These are phyloP conservation scores for Spathaspora arborariae DNA, from an alignment of 805 yeast species.

Conservation along the genomic window DNA sequence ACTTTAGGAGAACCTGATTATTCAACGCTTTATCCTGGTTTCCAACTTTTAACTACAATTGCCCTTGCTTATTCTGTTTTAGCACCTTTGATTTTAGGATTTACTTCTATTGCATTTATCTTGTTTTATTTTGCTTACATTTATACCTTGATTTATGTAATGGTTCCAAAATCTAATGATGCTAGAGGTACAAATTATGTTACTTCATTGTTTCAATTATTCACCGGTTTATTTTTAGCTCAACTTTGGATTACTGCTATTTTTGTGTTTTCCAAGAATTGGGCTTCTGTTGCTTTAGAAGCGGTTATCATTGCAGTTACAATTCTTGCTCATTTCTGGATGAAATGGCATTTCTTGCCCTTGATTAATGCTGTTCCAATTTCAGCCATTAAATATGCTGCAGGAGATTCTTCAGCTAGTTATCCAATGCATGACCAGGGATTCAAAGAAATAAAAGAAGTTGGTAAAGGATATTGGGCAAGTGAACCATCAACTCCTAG, in stretches of 20 bases:
- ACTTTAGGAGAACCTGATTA: conserved; percentile 64
- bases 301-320: conserved; percentile 57
- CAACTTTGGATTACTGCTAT: conserved; percentile 67
- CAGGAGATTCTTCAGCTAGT: conserved; percentile 37
- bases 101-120: conserved; percentile 55
- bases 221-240: conserved; percentile 67
- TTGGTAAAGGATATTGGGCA: conserved; percentile 47
- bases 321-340: conserved; percentile 53
- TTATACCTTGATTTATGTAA: conserved; percentile 63
- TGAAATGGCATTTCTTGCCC: conserved; percentile 58
- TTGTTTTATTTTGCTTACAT: conserved; percentile 58
- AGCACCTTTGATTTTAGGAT: conserved; percentile 67
- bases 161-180: conserved; percentile 53
- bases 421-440: conserved; percentile 72
- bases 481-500: conserved; percentile 19
- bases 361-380: conserved; percentile 67
- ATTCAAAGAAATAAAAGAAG: conserved; percentile 47
- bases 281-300: conserved; percentile 76
- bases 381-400: conserved; percentile 51
- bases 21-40: conserved; percentile 80
- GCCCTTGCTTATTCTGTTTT: conserved; percentile 74
- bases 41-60: conserved; percentile 71
- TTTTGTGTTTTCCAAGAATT: conserved; percentile 72
- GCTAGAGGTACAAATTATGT: conserved; percentile 73
- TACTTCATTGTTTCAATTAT: conserved; percentile 65